These are phyloP conservation scores for Solidago caesia DNA, from an alignment of 129 eudicot genomes.

Conservation along the genomic window DNA sequence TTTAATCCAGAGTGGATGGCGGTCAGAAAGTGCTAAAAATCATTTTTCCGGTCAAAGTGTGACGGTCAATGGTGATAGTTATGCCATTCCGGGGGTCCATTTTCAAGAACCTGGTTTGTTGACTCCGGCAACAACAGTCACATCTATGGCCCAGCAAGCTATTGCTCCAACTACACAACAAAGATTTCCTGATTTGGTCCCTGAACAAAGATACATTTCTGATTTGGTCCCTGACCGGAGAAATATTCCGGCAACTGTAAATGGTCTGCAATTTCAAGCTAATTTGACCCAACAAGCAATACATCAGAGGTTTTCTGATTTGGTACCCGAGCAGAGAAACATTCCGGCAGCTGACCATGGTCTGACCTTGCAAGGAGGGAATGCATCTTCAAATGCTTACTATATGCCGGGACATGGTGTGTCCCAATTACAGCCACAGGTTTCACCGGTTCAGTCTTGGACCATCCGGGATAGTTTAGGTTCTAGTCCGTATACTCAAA, in stretches of 20 bases:
- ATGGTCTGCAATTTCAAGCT: not conserved
- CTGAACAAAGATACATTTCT: constrained; percentile 19
- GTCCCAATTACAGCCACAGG: constrained; percentile 28
- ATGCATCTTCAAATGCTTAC: constrained; percentile 8
- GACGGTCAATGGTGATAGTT: constrained; percentile 34
- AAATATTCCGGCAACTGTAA: constrained; percentile 25
- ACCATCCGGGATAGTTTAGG: constrained; percentile 36
- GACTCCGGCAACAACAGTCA: constrained; percentile 8
- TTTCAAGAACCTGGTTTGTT: constrained; percentile 29
- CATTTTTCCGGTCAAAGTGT: constrained; percentile 58
- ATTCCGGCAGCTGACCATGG: constrained; percentile 28
- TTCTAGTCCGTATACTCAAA: constrained; percentile 31
- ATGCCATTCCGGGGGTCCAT: constrained; percentile 29
- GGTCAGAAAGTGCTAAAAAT: constrained; percentile 49
- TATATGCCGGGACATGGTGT: constrained; percentile 7
- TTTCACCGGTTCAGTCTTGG: constrained; percentile 32
- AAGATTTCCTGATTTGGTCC: constrained; percentile 8
- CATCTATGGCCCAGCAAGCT: constrained; percentile 12
- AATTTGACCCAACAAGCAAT: constrained; percentile 21
- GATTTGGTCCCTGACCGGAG: constrained; percentile 18
- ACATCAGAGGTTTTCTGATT: constrained; percentile 22
- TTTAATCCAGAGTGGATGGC: constrained; percentile 71
- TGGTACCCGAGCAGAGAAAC: constrained; percentile 16
- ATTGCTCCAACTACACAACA: constrained; percentile 27
- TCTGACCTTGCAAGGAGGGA: constrained; percentile 2